Percentiles rank a stretch among this genome's conserved stretches.
phyloP scores from a whole-genome alignment of 495 filamentous ascomycete genomes.

The Saxophila tyrrhenica region DNA sequence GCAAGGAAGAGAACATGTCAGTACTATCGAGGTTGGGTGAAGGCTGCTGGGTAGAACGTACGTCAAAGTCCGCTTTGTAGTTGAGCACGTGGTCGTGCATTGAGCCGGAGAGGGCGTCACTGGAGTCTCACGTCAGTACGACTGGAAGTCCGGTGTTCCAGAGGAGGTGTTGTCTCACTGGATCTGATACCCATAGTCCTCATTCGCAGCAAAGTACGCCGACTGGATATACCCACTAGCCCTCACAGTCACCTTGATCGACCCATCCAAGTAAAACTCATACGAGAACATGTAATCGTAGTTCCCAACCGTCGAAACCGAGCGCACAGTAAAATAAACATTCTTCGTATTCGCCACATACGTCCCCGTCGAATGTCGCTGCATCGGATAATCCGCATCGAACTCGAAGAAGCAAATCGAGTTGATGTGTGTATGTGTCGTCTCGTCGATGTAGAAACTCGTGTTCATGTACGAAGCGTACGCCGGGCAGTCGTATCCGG shows the following conservation, averaged over 20 bases:
- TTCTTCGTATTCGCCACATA: conserved; percentile 27
- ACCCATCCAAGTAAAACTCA: conserved; percentile 44
- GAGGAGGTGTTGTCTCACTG: not conserved
- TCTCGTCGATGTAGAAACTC: conserved; percentile 30
- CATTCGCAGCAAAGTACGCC: conserved; percentile 38
- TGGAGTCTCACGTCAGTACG: conserved; percentile 26
- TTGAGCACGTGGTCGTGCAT: conserved; percentile 51
- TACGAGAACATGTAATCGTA: conserved; percentile 34
- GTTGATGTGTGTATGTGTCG: conserved; percentile 32
- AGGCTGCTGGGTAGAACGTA: no score
- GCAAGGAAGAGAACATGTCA: no score
- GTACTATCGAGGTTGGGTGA: no score
- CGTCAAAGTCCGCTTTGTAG: conserved; percentile 47
- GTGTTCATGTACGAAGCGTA: conserved; percentile 31
- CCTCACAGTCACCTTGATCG: conserved; percentile 40
- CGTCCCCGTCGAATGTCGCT: conserved; percentile 29
- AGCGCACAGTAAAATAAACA: conserved; percentile 35
- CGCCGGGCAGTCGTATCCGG: conserved; percentile 40
- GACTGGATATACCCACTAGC: conserved; percentile 46
- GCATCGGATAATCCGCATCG: conserved; percentile 29
- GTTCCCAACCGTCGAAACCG: conserved; percentile 35
- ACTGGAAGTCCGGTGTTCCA: not conserved
- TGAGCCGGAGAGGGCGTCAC: conserved; percentile 37
- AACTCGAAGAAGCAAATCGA: conserved; percentile 39
- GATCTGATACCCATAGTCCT: conserved; percentile 38